These are phyloP conservation scores for Xerocomus spinulosus DNA, from an alignment of 768 basidiomycete species.

Conservation along the genomic window DNA sequence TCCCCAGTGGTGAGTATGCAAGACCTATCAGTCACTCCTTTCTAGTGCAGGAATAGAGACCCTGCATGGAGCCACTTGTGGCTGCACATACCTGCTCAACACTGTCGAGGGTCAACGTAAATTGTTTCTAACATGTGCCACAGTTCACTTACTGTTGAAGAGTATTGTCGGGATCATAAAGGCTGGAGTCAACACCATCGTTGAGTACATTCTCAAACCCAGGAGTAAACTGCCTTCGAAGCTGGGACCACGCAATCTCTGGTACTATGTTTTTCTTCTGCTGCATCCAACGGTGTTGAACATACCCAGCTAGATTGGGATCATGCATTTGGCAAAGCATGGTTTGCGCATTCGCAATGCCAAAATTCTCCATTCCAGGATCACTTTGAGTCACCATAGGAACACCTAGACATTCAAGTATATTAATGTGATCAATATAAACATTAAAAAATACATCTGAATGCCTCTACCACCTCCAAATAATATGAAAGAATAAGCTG, in stretches of 20 bases:
- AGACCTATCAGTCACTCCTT: too few relatives aligned
- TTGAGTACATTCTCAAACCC: constrained; percentile 36
- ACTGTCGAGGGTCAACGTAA: too few relatives aligned
- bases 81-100: too few relatives aligned
- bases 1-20: too few relatives aligned
- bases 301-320: constrained; percentile 30
- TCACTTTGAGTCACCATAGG: not conserved
- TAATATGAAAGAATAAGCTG: constrained; percentile 3
- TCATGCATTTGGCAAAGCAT: constrained; percentile 22
- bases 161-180: constrained; percentile 27
- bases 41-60: too few relatives aligned
- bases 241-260: constrained; percentile 39
- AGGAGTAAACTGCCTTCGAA: constrained; percentile 28
- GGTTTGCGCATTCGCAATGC: constrained; percentile 3
- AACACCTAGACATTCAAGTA: not conserved
- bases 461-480: not conserved
- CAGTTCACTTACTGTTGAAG: constrained; percentile 22
- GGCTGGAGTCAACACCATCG: constrained; percentile 23
- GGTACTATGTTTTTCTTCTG: constrained; percentile 39
- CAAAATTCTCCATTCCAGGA: too few relatives aligned
- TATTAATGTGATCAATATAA: not conserved
- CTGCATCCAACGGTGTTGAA: constrained; percentile 40
- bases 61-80: too few relatives aligned
- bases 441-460: not conserved
- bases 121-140: not conserved